These are phyloP conservation scores for Silene uniflora DNA, from an alignment of 148 eudicot species.

Conservation along the genomic window DNA sequence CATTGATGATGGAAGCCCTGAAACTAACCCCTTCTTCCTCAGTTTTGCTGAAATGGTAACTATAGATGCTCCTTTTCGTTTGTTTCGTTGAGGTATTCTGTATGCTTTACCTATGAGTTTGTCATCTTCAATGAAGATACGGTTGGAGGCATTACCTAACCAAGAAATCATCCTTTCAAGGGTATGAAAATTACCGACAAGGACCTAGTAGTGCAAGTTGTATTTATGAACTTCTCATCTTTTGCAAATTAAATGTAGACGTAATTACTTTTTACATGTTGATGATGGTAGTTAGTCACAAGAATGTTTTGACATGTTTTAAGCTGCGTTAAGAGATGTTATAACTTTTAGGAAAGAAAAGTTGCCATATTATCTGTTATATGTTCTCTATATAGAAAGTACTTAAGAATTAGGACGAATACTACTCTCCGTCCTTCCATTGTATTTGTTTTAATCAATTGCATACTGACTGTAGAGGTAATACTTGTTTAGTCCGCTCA, in stretches of 20 bases:
- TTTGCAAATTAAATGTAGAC: not conserved
- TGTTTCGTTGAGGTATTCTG: not conserved
- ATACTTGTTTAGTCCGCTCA: not conserved
- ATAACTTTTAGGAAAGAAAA: not conserved
- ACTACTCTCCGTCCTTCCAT: not conserved
- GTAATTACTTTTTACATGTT: not conserved
- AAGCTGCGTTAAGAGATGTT: not conserved
- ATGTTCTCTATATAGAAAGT: not conserved
- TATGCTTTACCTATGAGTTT: not conserved
- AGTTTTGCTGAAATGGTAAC: constrained; percentile 45
- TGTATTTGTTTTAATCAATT: too few relatives aligned
- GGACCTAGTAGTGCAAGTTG: not conserved
- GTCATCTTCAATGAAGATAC: constrained; percentile 3
- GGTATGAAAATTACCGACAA: not conserved
- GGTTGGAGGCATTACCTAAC: constrained; percentile 9
- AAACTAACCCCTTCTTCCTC: constrained; percentile 35
- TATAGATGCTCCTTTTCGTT: constrained; percentile 1
- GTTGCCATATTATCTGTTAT: not conserved
- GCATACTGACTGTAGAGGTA: not conserved
- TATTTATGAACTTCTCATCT: not conserved
- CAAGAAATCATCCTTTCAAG: not conserved
- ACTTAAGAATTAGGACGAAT: not conserved
- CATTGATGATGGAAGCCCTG: constrained; percentile 34
- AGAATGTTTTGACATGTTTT: not conserved
- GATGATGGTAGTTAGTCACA: not conserved